A percentile compares a stretch with the other conserved stretches of the same genome.
Evolutionary conservation across 768 basidiomycete species (phyloP).

Genomic region (Xerocomus potaroensis): DNA sequence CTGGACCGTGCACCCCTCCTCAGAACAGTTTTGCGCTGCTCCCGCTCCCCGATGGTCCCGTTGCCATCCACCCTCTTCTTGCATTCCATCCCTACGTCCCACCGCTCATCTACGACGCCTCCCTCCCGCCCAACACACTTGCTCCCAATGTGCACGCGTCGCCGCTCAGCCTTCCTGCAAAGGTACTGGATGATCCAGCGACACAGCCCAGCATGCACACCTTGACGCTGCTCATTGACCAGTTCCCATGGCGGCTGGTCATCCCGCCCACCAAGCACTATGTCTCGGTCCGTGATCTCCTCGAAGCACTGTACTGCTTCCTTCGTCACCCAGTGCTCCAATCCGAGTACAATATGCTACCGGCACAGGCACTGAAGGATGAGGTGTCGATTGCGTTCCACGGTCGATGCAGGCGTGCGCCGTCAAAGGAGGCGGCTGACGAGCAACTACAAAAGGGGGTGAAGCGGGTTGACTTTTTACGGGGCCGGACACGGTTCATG

Average conservation of each 20-base stretch:
- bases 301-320: slow-evolving; percentile 40
- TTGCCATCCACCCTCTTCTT: slow-evolving; percentile 29
- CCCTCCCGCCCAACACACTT: slow-evolving; percentile 19
- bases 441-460: slow-evolving; percentile 45
- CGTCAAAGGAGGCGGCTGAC: slow-evolving; percentile 28
- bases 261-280: slow-evolving; percentile 27
- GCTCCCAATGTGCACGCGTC: slow-evolving; percentile 25
- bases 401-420: slow-evolving; percentile 35
- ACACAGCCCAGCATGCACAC: slow-evolving; percentile 28
- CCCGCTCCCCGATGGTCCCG: slow-evolving; percentile 25
- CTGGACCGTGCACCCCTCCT: slow-evolving; percentile 28
- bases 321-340: slow-evolving; percentile 39
- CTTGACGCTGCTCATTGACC: slow-evolving; percentile 29
- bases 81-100: slow-evolving; percentile 25
- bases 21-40: slow-evolving; percentile 18
- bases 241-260: slow-evolving; percentile 32
- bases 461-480: slow-evolving; percentile 53
- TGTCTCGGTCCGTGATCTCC: slow-evolving; percentile 47
- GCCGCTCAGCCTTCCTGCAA: slow-evolving; percentile 19
- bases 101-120: slow-evolving; percentile 19
- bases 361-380: slow-evolving; percentile 29
- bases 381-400: slow-evolving; percentile 42
- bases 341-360: slow-evolving; percentile 38
- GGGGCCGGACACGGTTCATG: slow-evolving; percentile 39
- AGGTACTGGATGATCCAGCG: slow-evolving; percentile 26